phyloP scores from a whole-genome alignment of 2,329 filamentous ascomycete species.

The Ustulina deusta region DNA sequence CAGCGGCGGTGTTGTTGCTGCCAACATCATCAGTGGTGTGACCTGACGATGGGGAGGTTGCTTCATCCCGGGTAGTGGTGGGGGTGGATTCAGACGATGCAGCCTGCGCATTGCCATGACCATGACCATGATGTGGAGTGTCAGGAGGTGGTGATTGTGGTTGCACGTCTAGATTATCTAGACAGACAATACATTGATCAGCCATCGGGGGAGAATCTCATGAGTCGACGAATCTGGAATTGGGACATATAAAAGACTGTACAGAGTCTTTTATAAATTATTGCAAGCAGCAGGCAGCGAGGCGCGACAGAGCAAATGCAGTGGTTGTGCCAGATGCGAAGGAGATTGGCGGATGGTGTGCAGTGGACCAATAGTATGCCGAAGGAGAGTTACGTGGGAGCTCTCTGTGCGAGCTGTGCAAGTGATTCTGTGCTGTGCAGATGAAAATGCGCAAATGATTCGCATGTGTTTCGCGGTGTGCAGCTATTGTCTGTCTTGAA shows the following conservation, averaged over 20 bases:
- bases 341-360: slow-evolving; percentile 27
- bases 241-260: slow-evolving; percentile 53
- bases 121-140: slow-evolving; percentile 31
- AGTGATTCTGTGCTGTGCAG: slow-evolving; percentile 23
- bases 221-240: slow-evolving; percentile 49
- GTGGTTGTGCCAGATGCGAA: slow-evolving; percentile 33
- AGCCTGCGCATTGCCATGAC: slow-evolving; percentile 34
- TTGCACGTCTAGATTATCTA: slow-evolving; percentile 66
- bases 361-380: slow-evolving; percentile 34
- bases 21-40: slow-evolving; percentile 46
- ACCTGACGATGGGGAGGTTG: slow-evolving; percentile 43
- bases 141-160: slow-evolving; percentile 45
- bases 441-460: slow-evolving; percentile 22
- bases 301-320: slow-evolving; percentile 32
- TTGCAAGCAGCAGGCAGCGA: slow-evolving; percentile 42
- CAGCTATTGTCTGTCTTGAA: slow-evolving; percentile 32
- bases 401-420: slow-evolving; percentile 24
- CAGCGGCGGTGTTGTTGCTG: slow-evolving; percentile 40
- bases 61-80: slow-evolving; percentile 34
- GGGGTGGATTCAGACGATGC: slow-evolving; percentile 35
- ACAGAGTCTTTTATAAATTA: slow-evolving; percentile 49
- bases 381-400: slow-evolving; percentile 31
- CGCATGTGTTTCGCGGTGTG: slow-evolving; percentile 21
- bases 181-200: slow-evolving; percentile 78
- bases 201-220: slow-evolving; percentile 58